These are phyloP conservation scores for Wickerhamomyces sp. DNA, from an alignment of 1,139 yeast species.

Conservation along the genomic window DNA sequence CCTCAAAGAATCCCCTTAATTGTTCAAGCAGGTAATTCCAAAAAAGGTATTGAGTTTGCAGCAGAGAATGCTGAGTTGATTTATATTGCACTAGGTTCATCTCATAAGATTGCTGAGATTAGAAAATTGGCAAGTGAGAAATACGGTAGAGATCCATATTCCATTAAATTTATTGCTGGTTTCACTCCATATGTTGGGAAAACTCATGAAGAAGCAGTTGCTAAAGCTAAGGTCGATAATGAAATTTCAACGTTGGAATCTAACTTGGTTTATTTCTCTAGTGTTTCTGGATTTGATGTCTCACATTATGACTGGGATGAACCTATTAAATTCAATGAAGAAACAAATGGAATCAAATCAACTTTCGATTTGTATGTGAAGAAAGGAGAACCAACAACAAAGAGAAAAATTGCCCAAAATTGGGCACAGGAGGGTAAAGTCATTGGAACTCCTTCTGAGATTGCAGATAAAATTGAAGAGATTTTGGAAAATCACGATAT, in stretches of 20 bases:
- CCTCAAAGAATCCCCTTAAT: neutral
- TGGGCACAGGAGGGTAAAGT: constrained; percentile 11
- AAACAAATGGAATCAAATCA: constrained; percentile 2
- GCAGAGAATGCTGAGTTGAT: constrained; percentile 1
- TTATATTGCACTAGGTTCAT: neutral
- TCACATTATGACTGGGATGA: constrained; percentile 2
- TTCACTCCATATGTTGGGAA: constrained; percentile 8
- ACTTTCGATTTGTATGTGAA: neutral
- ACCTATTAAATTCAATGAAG: neutral
- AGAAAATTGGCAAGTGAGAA: constrained; percentile 3
- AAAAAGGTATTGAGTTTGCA: neutral
- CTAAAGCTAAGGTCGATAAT: constrained; percentile 6
- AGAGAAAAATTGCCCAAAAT: neutral
- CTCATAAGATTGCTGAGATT: constrained; percentile 1
- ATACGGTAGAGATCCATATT: constrained; percentile 6
- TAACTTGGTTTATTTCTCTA: constrained; percentile 8
- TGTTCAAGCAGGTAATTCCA: neutral
- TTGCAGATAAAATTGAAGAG: constrained; percentile 25
- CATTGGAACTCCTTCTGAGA: constrained; percentile 23
- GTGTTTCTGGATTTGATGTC: constrained; percentile 4
- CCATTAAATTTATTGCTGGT: constrained; percentile 8
- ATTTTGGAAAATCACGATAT: constrained; percentile 26
- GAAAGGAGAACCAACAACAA: constrained; percentile 8
- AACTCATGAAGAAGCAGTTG: constrained; percentile 9
- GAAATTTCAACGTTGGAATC: constrained; percentile 5